Percentiles rank a stretch among this genome's conserved stretches.
phyloP scores from a whole-genome alignment of 2,329 filamentous ascomycete genomes.

The Nigrograna mackinnonii region DNA sequence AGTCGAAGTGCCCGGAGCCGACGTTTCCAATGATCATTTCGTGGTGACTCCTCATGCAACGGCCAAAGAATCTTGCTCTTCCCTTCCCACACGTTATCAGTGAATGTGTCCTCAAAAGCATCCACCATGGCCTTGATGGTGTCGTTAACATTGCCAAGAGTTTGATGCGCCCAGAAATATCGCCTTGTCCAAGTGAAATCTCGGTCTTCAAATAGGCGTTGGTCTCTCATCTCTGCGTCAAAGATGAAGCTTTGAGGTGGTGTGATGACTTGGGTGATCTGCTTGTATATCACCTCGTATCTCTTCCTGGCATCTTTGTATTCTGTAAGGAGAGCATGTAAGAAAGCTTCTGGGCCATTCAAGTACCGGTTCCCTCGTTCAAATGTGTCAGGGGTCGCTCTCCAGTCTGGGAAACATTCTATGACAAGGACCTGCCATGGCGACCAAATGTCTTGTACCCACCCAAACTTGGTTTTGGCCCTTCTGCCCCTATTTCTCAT shows the following conservation, averaged over 20 bases:
- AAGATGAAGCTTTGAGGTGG: conserved; percentile 65
- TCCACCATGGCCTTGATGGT: conserved; percentile 62
- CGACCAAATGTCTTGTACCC: conserved; percentile 61
- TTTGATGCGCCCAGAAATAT: conserved; percentile 67
- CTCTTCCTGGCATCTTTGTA: conserved; percentile 64
- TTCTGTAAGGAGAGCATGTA: conserved; percentile 62
- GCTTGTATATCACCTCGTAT: conserved; percentile 60
- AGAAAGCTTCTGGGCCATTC: conserved; percentile 65
- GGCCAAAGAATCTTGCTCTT: conserved; percentile 61
- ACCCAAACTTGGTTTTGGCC: conserved; percentile 53
- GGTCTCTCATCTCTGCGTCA: conserved; percentile 57
- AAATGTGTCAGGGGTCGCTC: conserved; percentile 59
- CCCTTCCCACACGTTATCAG: conserved; percentile 62
- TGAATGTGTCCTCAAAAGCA: conserved; percentile 62
- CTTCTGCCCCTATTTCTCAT: conserved; percentile 55
- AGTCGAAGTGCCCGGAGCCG: conserved; percentile 51
- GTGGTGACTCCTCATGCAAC: conserved; percentile 50
- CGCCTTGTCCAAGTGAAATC: conserved; percentile 64
- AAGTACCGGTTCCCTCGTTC: conserved; percentile 60
- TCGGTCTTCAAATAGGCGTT: conserved; percentile 64
- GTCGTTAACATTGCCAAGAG: conserved; percentile 60
- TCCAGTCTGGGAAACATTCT: conserved; percentile 52
- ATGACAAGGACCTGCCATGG: conserved; percentile 64
- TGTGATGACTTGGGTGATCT: conserved; percentile 62
- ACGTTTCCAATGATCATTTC: conserved; percentile 53